These are phyloP conservation scores for Cutaneotrichosporon cyanovorans DNA, from an alignment of 1,284 basidiomycete species.

Conservation along the genomic window DNA sequence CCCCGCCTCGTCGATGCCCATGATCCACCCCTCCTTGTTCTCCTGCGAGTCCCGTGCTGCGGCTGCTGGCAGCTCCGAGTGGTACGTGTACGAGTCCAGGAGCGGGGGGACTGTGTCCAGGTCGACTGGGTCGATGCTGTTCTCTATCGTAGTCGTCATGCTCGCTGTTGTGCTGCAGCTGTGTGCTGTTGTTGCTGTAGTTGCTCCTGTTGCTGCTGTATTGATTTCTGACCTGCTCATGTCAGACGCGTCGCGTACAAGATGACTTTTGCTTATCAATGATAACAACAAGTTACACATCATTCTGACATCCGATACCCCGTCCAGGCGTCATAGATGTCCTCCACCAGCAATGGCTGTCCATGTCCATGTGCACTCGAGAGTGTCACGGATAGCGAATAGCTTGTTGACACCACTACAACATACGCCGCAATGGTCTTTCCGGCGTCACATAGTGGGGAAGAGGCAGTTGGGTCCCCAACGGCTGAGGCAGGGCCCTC, in stretches of 20 bases:
- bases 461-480: too few species aligned
- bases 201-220: background rate
- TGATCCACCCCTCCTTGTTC: constrained; percentile 53
- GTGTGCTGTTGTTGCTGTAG: background rate
- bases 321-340: background rate
- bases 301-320: background rate
- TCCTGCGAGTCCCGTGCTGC: constrained; percentile 48
- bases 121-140: constrained; percentile 37
- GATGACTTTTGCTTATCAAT: background rate
- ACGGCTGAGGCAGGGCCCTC: background rate
- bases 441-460: too few species aligned
- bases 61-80: constrained; percentile 63
- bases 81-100: constrained; percentile 69
- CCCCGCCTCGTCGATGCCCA: constrained; percentile 96
- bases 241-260: constrained; percentile 4
- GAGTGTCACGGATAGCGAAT: too few species aligned
- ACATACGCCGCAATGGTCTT: too few species aligned
- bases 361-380: too few species aligned
- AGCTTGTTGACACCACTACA: too few species aligned
- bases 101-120: constrained; percentile 56
- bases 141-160: background rate
- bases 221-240: background rate
- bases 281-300: background rate
- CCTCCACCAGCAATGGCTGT: too few species aligned
- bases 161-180: background rate